Conservation (phyloP, 2,329 filamentous ascomycete species). For the Fusarium succisae region DNA sequence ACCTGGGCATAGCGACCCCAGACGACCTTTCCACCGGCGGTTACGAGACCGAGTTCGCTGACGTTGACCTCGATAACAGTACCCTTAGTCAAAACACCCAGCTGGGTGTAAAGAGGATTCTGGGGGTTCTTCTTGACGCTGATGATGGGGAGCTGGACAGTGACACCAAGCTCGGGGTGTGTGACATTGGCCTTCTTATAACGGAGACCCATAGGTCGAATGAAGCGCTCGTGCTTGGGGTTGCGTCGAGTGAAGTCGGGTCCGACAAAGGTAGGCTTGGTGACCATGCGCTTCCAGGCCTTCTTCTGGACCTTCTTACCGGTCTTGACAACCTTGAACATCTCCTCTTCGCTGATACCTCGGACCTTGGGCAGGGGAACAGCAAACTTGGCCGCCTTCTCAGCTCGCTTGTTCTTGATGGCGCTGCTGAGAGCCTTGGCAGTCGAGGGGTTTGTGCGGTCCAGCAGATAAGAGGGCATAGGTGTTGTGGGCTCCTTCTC, state of each 20-base stretch:
- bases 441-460: slow-evolving; percentile 71
- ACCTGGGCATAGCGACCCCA: slow-evolving; percentile 81
- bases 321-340: slow-evolving; percentile 97
- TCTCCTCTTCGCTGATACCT: slow-evolving; percentile 91
- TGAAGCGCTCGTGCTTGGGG: slow-evolving; percentile 76
- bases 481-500: slow-evolving; percentile 83
- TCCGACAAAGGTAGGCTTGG: slow-evolving; percentile 78
- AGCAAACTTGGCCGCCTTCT: slow-evolving; percentile 92
- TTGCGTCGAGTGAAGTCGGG: slow-evolving; percentile 89
- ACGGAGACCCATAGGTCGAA: slow-evolving; percentile 60
- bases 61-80: slow-evolving; percentile 90
- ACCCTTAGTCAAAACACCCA: slow-evolving; percentile 89
- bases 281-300: slow-evolving; percentile 76
- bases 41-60: slow-evolving; percentile 88
- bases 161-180: slow-evolving; percentile 84
- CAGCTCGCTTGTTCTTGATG: slow-evolving; percentile 94
- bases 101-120: slow-evolving; percentile 89
- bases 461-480: slow-evolving; percentile 91
- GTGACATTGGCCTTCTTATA: slow-evolving; percentile 66
- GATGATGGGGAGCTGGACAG: slow-evolving; percentile 85
- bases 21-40: slow-evolving; percentile 89
- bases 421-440: slow-evolving; percentile 80
- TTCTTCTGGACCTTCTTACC: slow-evolving; percentile 95
- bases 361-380: slow-evolving; percentile 95
- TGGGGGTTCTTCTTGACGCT: slow-evolving; percentile 75